Conservation (phyloP, 208 protist species). For the Balamuthia mandrillaris region DNA sequence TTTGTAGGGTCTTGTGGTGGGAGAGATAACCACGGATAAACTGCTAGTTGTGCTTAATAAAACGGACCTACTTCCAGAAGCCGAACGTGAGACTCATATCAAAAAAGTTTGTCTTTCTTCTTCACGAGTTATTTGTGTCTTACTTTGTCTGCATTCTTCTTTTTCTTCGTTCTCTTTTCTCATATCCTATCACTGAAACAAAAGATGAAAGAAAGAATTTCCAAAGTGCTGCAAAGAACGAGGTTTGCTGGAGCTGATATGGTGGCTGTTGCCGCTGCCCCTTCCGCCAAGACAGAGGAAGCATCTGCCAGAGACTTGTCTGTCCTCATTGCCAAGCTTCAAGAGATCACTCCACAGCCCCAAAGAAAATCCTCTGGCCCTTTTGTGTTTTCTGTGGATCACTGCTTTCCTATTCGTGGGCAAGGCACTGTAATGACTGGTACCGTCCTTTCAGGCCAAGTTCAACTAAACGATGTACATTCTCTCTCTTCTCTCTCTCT, state of each 20-base stretch:
- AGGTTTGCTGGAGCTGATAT: constrained; percentile 48
- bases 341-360: constrained; percentile 39
- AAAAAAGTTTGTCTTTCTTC: constrained; percentile 54
- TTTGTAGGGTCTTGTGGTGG: constrained; percentile 77
- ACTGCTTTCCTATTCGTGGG: constrained; percentile 95
- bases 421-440: constrained; percentile 94
- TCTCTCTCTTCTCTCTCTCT: not conserved
- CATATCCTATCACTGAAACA: too few species aligned
- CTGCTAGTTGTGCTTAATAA: constrained; percentile 95
- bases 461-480: constrained; percentile 43
- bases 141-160: too few species aligned
- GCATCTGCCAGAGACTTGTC: not conserved
- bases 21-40: constrained; percentile 77
- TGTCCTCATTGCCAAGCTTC: constrained; percentile 14
- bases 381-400: constrained; percentile 93
- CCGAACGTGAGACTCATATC: constrained; percentile 48
- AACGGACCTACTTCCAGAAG: constrained; percentile 78
- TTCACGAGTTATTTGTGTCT: too few species aligned
- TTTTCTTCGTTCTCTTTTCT: too few species aligned
- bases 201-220: constrained; percentile 37
- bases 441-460: constrained; percentile 83
- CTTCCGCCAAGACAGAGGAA: not conserved
- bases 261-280: constrained; percentile 40
- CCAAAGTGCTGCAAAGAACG: constrained; percentile 48
- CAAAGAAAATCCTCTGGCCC: constrained; percentile 27